A percentile compares a stretch with the other conserved stretches of the same genome.
phyloP scores from a whole-genome alignment of 768 basidiomycete genomes.

The Tulasnella sp. region DNA sequence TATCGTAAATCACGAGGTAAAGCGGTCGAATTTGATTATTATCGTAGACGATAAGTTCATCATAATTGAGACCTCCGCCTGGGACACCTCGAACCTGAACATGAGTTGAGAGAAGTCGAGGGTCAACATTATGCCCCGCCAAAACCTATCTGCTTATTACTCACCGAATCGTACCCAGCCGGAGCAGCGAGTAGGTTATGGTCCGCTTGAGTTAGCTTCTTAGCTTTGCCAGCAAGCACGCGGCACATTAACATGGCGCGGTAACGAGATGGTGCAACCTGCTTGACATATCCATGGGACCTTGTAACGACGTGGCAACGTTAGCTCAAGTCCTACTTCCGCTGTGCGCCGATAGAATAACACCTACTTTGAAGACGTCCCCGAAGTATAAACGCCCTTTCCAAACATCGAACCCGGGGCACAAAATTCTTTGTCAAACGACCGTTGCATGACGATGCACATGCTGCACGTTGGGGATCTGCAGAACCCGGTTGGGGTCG shows the following conservation, averaged over 20 bases:
- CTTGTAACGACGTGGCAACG: neutral
- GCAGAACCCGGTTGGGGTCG: too few relatives aligned
- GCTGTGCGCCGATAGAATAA: too few relatives aligned
- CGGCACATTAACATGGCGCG: neutral
- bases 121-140: neutral
- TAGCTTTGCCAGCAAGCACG: slow-evolving; percentile 3
- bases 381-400: slow-evolving; percentile 13
- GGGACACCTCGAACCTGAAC: slow-evolving; percentile 13
- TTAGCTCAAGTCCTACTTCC: neutral
- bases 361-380: slow-evolving; percentile 17
- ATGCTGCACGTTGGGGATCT: neutral
- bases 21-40: slow-evolving; percentile 2
- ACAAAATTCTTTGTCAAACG: neutral
- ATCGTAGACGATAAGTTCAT: slow-evolving; percentile 19
- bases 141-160: neutral
- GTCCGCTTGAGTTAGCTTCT: slow-evolving; percentile 1
- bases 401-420: slow-evolving; percentile 8
- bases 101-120: neutral
- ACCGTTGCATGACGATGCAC: slow-evolving; percentile 4
- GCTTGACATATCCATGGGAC: neutral
- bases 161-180: slow-evolving; percentile 5
- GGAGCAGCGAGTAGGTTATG: neutral
- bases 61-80: neutral
- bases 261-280: neutral
- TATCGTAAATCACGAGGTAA: slow-evolving; percentile 8